Conservation (phyloP, 2,329 filamentous ascomycete species). For the Didymella lethalis region DNA sequence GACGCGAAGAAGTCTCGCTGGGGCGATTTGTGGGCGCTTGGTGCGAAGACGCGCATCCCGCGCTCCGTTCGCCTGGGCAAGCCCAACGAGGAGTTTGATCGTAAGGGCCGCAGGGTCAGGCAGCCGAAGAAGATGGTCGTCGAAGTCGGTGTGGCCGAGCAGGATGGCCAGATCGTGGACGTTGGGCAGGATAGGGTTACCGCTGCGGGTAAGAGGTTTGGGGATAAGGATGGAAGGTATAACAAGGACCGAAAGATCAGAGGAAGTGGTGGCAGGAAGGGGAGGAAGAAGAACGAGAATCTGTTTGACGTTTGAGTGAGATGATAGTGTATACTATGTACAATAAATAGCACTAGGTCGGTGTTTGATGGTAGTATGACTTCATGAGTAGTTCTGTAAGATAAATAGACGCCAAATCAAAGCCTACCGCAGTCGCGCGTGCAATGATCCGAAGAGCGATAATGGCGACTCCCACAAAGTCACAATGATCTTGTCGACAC, state of each 20-base stretch:
- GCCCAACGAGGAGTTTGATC: slow-evolving; percentile 51
- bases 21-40: slow-evolving; percentile 96
- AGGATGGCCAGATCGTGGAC: slow-evolving; percentile 33
- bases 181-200: slow-evolving; percentile 28
- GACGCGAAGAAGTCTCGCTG: slow-evolving; percentile 89
- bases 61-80: slow-evolving; percentile 68
- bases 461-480: slow-evolving; percentile 48
- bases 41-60: slow-evolving; percentile 81
- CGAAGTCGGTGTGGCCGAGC: slow-evolving; percentile 40
- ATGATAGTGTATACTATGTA: slow-evolving; percentile 6
- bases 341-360: not conserved
- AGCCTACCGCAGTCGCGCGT: slow-evolving; percentile 59
- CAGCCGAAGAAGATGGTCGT: slow-evolving; percentile 42
- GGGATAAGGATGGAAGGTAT: slow-evolving; percentile 44
- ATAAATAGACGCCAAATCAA: not conserved
- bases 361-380: not conserved
- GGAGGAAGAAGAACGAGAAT: slow-evolving; percentile 42
- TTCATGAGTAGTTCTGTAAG: not conserved
- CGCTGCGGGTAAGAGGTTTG: slow-evolving; percentile 31
- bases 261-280: slow-evolving; percentile 51
- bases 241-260: slow-evolving; percentile 47
- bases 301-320: slow-evolving; percentile 24
- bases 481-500: not conserved
- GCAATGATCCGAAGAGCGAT: slow-evolving; percentile 62
- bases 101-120: slow-evolving; percentile 49